phyloP scores from a whole-genome alignment of 1,284 basidiomycete genomes.

The Ceratobasidium papillatum region DNA sequence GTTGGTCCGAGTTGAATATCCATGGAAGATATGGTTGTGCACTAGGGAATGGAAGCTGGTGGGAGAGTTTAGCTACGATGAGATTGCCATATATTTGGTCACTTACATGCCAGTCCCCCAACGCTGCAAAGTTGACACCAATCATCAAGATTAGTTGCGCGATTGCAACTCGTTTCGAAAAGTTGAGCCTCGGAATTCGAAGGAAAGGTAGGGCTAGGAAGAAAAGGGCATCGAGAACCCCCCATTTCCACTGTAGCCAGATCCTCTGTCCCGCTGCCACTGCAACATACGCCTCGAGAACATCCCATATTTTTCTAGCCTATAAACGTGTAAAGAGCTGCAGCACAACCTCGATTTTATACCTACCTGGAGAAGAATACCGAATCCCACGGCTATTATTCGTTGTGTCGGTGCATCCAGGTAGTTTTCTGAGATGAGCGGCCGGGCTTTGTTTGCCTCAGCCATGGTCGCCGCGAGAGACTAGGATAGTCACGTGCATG shows the following conservation, averaged over 20 bases:
- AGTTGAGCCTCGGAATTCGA: slow-evolving; percentile 68
- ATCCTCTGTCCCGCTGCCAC: slow-evolving; percentile 40
- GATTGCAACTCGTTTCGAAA: slow-evolving; percentile 66
- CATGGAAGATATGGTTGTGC: slow-evolving; percentile 21
- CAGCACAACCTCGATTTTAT: slow-evolving; percentile 32
- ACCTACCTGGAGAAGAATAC: slow-evolving; percentile 58
- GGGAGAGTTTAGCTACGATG: slow-evolving; percentile 20
- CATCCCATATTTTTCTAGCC: slow-evolving; percentile 74
- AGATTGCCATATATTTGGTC: slow-evolving; percentile 50
- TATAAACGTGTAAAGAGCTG: slow-evolving; percentile 48
- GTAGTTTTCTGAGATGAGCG: slow-evolving; percentile 51
- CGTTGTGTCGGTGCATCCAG: slow-evolving; percentile 60
- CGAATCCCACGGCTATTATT: slow-evolving; percentile 58
- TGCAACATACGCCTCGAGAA: slow-evolving; percentile 55
- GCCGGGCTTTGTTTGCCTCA: slow-evolving; percentile 41
- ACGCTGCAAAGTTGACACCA: slow-evolving; percentile 72
- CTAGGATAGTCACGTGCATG: slow-evolving; percentile 9
- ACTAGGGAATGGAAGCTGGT: slow-evolving; percentile 6
- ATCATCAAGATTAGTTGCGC: slow-evolving; percentile 67
- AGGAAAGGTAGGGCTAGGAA: slow-evolving; percentile 68
- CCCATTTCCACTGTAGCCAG: slow-evolving; percentile 69
- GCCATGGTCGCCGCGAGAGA: slow-evolving; percentile 30
- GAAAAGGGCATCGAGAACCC: slow-evolving; percentile 70
- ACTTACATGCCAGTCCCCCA: slow-evolving; percentile 62
- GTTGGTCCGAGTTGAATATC: slow-evolving; percentile 2